These are phyloP conservation scores for Ophiocordyceps australis DNA, from an alignment of 2,329 filamentous ascomycete genomes.

Conservation along the genomic window DNA sequence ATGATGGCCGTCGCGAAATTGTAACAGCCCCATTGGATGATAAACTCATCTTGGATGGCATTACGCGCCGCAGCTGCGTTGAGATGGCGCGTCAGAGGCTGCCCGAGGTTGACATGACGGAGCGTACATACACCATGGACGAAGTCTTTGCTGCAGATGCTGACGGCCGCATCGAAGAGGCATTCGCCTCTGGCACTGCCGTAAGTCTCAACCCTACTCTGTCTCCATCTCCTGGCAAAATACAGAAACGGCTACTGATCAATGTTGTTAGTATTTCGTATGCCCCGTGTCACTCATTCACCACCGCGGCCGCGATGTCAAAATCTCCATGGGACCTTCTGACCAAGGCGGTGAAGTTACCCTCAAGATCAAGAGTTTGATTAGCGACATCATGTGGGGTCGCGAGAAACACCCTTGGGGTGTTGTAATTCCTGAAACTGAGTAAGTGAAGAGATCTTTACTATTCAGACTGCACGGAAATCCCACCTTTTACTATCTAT, in stretches of 20 bases:
- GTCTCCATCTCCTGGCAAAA: not conserved
- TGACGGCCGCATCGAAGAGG: conserved; percentile 65
- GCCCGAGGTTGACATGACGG: conserved; percentile 50
- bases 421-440: conserved; percentile 45
- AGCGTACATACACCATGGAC: conserved; percentile 65
- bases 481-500: too few species aligned
- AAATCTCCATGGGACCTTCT: conserved; percentile 38
- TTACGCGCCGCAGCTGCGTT: conserved; percentile 68
- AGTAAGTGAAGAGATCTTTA: too few species aligned
- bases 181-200: conserved; percentile 77
- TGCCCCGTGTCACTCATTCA: conserved; percentile 49
- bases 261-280: conserved; percentile 49
- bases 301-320: conserved; percentile 44
- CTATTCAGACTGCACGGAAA: too few species aligned
- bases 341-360: conserved; percentile 34
- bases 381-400: conserved; percentile 61
- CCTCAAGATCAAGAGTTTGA: conserved; percentile 44
- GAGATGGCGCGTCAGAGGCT: conserved; percentile 52
- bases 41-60: conserved; percentile 70
- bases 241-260: conserved; percentile 5
- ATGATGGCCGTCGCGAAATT: conserved; percentile 37
- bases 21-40: conserved; percentile 73
- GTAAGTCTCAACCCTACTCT: conserved; percentile 42
- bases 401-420: conserved; percentile 51
- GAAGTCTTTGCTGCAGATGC: conserved; percentile 55